These are phyloP conservation scores for Larix sibirica DNA, from an alignment of 83 land plant species.

Conservation along the genomic window DNA sequence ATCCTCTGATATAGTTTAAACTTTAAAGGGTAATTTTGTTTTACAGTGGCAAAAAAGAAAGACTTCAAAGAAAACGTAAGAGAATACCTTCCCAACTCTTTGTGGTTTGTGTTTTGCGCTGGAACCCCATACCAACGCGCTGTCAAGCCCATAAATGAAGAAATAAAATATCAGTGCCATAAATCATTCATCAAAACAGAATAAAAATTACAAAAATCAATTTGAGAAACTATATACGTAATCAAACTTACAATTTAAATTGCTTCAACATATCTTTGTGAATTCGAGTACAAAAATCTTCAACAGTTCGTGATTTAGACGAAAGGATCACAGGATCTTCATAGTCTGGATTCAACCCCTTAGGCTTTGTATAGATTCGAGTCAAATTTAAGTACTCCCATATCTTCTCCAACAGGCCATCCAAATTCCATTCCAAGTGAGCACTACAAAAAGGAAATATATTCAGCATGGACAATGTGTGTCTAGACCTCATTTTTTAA, in stretches of 20 bases:
- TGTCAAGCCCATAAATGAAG: conserved; percentile 23
- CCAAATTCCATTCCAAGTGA: conserved; percentile 99
- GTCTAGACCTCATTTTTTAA: too few relatives aligned
- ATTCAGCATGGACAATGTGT: background rate
- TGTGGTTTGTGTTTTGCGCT: conserved; percentile 99
- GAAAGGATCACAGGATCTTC: conserved; percentile 99
- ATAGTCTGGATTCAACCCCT: conserved; percentile 98
- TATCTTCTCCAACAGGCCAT: conserved; percentile 93
- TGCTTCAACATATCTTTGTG: conserved; percentile 99
- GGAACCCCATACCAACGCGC: conserved; percentile 99
- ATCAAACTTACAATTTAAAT: conserved; percentile 87
- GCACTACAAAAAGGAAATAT: conserved; percentile 57
- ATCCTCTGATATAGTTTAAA: background rate
- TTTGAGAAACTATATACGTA: background rate
- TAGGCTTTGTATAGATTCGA: conserved; percentile 97
- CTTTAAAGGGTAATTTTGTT: background rate
- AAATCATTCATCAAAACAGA: background rate
- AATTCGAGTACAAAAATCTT: conserved; percentile 89
- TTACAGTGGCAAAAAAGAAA: conserved; percentile 9
- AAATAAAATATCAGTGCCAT: background rate
- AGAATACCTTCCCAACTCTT: conserved; percentile 90
- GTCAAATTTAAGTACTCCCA: conserved; percentile 95
- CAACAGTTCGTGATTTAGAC: conserved; percentile 87
- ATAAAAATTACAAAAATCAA: background rate
- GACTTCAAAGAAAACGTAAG: background rate